Conservation (phyloP, 2,329 filamentous ascomycete genomes). For the Aspergillus clavatus region DNA sequence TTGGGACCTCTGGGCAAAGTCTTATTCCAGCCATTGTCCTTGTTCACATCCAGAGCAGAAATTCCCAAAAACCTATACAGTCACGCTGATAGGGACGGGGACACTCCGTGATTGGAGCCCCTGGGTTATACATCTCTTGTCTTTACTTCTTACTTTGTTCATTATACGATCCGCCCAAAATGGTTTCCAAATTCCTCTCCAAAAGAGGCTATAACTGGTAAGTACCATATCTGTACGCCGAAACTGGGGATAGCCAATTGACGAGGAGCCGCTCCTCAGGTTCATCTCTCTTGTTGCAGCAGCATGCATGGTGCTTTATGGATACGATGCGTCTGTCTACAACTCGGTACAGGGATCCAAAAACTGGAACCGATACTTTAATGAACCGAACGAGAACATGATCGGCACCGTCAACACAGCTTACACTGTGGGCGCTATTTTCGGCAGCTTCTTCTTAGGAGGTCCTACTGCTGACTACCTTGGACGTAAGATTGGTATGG, state of each 20-base stretch:
- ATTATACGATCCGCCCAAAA: conserved; percentile 10
- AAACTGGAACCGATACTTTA: conserved; percentile 63
- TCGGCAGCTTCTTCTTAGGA: conserved; percentile 65
- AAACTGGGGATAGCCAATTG: not conserved
- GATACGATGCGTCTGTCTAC: conserved; percentile 70
- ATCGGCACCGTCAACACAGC: conserved; percentile 61
- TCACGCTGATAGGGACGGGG: not conserved
- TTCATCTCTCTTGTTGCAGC: conserved; percentile 66
- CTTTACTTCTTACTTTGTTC: not conserved
- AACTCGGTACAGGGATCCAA: conserved; percentile 65
- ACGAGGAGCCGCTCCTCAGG: conserved; percentile 32
- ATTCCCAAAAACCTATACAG: not conserved
- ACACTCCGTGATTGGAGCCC: not conserved
- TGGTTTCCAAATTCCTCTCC: conserved; percentile 18
- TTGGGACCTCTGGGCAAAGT: not conserved
- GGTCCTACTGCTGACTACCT: conserved; percentile 59
- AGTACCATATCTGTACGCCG: not conserved
- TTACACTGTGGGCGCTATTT: conserved; percentile 66
- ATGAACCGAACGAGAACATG: conserved; percentile 40
- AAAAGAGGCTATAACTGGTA: conserved; percentile 33
- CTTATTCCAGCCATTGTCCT: not conserved
- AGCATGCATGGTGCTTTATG: conserved; percentile 70
- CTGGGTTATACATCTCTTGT: not conserved
- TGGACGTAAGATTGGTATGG: conserved; percentile 63
- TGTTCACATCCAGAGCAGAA: not conserved